Conservation (phyloP, 2,329 filamentous ascomycete genomes). For the Hypoxylon sp. region DNA sequence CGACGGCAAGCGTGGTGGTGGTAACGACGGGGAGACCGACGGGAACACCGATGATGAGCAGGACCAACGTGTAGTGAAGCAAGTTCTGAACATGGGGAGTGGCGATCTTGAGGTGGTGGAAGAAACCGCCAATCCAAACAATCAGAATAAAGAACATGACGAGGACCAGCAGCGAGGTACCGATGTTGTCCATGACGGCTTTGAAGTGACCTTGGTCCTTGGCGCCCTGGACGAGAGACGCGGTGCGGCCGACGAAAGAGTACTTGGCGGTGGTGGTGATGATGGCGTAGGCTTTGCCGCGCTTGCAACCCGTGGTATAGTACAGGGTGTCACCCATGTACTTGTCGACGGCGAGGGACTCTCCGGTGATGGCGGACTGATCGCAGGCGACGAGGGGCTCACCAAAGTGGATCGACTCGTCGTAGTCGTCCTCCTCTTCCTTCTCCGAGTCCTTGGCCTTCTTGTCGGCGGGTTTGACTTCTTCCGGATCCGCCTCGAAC, state of each 20-base stretch:
- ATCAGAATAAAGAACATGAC: slow-evolving; percentile 82
- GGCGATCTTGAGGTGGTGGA: slow-evolving; percentile 74
- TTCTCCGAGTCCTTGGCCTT: slow-evolving; percentile 63
- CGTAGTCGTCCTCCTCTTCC: slow-evolving; percentile 66
- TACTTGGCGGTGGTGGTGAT: slow-evolving; percentile 74
- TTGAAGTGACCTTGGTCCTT: slow-evolving; percentile 84
- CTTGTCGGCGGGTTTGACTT: slow-evolving; percentile 26
- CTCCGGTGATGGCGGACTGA: slow-evolving; percentile 84
- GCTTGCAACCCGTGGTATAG: slow-evolving; percentile 86
- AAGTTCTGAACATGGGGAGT: slow-evolving; percentile 69
- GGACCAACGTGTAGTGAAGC: slow-evolving; percentile 75
- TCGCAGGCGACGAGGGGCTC: slow-evolving; percentile 77
- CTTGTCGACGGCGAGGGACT: slow-evolving; percentile 82
- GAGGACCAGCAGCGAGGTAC: slow-evolving; percentile 77
- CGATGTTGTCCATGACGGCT: slow-evolving; percentile 85
- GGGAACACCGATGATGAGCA: slow-evolving; percentile 82
- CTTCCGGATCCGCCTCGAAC: slow-evolving; percentile 41
- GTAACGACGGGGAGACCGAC: slow-evolving; percentile 84
- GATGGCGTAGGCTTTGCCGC: slow-evolving; percentile 79
- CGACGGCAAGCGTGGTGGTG: slow-evolving; percentile 81
- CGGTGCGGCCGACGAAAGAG: slow-evolving; percentile 83
- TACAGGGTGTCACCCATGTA: slow-evolving; percentile 81
- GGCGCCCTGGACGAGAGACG: slow-evolving; percentile 78
- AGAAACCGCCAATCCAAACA: slow-evolving; percentile 84
- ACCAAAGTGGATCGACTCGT: slow-evolving; percentile 68